Evolutionary conservation across 1,139 yeast species (phyloP).

Genomic region (Candida frijolesensis): DNA sequence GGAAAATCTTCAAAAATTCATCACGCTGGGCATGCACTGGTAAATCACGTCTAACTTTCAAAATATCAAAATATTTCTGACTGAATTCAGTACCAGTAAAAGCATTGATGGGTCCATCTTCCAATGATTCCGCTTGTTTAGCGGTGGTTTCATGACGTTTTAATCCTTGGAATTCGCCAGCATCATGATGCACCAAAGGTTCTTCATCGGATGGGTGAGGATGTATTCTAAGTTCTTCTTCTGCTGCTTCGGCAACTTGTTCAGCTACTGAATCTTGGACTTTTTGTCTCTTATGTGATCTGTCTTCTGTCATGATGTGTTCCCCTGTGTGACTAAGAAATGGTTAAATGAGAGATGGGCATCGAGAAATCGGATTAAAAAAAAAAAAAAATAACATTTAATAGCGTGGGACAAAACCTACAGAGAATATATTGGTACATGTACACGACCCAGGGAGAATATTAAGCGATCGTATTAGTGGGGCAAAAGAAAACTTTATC

Average conservation of each 20-base stretch:
- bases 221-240: conserved; percentile 39
- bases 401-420: conserved; percentile 1
- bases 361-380: background rate
- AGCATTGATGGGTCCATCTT: conserved; percentile 69
- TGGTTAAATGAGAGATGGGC: background rate
- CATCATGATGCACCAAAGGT: conserved; percentile 37
- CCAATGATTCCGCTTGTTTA: conserved; percentile 63
- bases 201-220: conserved; percentile 30
- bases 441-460: background rate
- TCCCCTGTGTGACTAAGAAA: background rate
- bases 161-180: conserved; percentile 58
- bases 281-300: conserved; percentile 22
- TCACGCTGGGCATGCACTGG: conserved; percentile 95
- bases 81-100: conserved; percentile 71
- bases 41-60: conserved; percentile 76
- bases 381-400: background rate
- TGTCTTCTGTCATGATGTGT: conserved; percentile 13
- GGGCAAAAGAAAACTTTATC: background rate
- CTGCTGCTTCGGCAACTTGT: conserved; percentile 41
- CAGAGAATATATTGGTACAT: background rate
- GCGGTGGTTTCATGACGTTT: conserved; percentile 74
- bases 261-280: conserved; percentile 23
- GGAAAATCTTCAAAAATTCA: conserved; percentile 82
- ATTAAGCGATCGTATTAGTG: no score
- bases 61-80: conserved; percentile 71